These are phyloP conservation scores for Ceratocystis alfenasii DNA, from an alignment of 2,329 filamentous ascomycete genomes.

Conservation along the genomic window DNA sequence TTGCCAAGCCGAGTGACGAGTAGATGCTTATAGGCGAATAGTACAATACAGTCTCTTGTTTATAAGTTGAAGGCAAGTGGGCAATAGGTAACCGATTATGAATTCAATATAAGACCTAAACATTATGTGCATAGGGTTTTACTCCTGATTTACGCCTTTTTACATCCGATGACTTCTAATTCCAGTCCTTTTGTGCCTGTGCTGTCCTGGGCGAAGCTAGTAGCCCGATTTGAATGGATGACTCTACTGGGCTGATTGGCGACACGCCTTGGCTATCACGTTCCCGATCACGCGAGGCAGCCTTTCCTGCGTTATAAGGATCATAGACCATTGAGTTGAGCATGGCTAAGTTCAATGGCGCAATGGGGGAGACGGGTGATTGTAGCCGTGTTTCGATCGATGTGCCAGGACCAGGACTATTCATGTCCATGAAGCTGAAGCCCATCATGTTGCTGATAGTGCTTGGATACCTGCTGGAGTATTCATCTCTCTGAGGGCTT, in stretches of 20 bases:
- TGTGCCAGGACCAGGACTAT: background rate
- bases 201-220: slow-evolving; percentile 14
- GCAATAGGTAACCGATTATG: background rate
- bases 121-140: background rate
- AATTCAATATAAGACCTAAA: background rate
- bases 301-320: slow-evolving; percentile 31
- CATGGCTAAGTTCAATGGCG: slow-evolving; percentile 25
- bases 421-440: slow-evolving; percentile 11
- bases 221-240: slow-evolving; percentile 18
- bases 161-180: background rate
- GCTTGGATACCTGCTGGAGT: slow-evolving; percentile 21
- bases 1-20: background rate
- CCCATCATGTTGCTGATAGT: slow-evolving; percentile 15
- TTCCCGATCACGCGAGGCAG: slow-evolving; percentile 24
- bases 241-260: slow-evolving; percentile 10
- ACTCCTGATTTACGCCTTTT: background rate
- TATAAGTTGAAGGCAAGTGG: no score
- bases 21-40: background rate
- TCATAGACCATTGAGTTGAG: slow-evolving; percentile 44
- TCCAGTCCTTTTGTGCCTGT: slow-evolving; percentile 9
- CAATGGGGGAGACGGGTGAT: background rate
- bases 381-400: background rate
- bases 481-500: background rate
- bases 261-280: slow-evolving; percentile 30
- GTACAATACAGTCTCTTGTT: no score